phyloP scores from a whole-genome alignment of 2,329 filamentous ascomycete genomes.

The Fusarium acutatum region DNA sequence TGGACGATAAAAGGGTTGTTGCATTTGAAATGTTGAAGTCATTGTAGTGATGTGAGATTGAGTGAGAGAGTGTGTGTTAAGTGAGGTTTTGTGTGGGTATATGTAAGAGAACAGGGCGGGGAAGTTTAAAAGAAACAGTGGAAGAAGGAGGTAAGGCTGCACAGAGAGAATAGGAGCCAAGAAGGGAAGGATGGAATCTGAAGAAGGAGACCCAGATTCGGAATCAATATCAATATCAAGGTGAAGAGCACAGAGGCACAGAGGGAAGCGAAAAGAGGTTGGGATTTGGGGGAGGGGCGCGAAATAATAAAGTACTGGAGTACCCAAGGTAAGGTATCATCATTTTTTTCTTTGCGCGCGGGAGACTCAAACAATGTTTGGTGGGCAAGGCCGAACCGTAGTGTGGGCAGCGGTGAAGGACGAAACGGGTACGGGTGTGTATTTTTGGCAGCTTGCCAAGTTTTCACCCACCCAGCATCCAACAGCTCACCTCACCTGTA shows the following conservation, averaged over 20 bases:
- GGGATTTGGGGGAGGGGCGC: constrained; percentile 36
- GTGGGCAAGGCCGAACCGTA: constrained; percentile 33
- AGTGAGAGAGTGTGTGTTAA: constrained; percentile 14
- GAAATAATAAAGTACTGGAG: constrained; percentile 41
- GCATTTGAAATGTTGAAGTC: constrained; percentile 61
- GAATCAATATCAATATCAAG: constrained; percentile 30
- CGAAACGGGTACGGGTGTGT: constrained; percentile 34
- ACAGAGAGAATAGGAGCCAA: constrained; percentile 35
- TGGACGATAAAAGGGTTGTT: constrained; percentile 58
- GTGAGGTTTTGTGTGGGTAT: constrained; percentile 21
- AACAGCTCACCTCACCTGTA: constrained; percentile 23
- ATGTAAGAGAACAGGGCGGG: constrained; percentile 17
- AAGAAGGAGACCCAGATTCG: constrained; percentile 31
- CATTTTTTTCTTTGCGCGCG: constrained; percentile 32
- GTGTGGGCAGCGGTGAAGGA: constrained; percentile 34
- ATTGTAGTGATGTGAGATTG: constrained; percentile 49
- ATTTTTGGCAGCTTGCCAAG: constrained; percentile 34
- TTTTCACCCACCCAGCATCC: constrained; percentile 22
- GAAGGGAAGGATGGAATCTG: constrained; percentile 33
- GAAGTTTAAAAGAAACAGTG: constrained; percentile 23
- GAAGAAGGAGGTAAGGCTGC: constrained; percentile 30
- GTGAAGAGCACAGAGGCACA: constrained; percentile 37
- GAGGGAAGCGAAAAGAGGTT: constrained; percentile 35
- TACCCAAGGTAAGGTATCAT: constrained; percentile 29
- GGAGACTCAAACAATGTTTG: constrained; percentile 41